These are phyloP conservation scores for Comarum palustre DNA, from an alignment of 306 rosid genomes.

Conservation along the genomic window DNA sequence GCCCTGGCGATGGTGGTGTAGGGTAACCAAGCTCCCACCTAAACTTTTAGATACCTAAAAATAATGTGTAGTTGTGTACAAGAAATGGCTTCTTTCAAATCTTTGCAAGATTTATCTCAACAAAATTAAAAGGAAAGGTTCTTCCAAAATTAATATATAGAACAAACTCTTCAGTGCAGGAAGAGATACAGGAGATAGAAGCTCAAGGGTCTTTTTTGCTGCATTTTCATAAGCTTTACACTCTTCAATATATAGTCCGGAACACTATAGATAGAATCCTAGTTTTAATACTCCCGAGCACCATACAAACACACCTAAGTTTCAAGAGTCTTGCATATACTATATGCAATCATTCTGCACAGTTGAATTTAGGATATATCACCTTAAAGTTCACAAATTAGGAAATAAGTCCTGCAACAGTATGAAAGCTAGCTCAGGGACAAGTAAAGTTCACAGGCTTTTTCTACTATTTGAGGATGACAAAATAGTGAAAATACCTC, in stretches of 20 bases:
- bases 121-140: background rate
- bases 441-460: conserved; percentile 4
- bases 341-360: background rate
- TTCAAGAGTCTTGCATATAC: background rate
- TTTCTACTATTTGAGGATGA: conserved; percentile 4
- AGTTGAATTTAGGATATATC: background rate
- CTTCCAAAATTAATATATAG: background rate
- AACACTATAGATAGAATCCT: too few species aligned
- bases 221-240: background rate
- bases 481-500: conserved; percentile 1
- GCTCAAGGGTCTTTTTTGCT: background rate
- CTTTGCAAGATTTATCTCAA: background rate
- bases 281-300: background rate
- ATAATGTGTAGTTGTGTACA: too few species aligned
- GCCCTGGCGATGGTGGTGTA: too few species aligned
- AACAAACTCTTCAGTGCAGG: background rate
- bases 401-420: background rate
- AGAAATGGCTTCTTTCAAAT: background rate
- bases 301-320: background rate
- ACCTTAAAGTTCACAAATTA: conserved; percentile 5
- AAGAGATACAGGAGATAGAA: background rate
- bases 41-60: too few species aligned
- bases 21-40: too few species aligned
- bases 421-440: conserved; percentile 1
- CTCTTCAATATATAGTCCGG: background rate